These are phyloP conservation scores for Glomus cerebriforme DNA, from an alignment of 192 early-diverging fungal genomes.

Conservation along the genomic window DNA sequence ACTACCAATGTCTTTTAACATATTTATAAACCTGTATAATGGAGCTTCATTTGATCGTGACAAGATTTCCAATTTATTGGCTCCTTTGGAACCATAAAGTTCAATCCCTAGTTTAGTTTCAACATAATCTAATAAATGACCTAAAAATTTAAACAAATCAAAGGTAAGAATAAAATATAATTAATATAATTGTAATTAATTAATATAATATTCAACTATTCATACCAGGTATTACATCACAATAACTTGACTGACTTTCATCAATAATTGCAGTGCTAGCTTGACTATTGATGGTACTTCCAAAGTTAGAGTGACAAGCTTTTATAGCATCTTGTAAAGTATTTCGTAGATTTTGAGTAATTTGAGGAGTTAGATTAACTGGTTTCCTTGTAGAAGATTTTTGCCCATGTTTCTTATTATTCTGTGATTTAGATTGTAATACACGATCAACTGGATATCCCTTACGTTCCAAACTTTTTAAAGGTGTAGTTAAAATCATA, in stretches of 20 bases:
- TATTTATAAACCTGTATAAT: conserved; percentile 42
- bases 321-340: conserved; percentile 26
- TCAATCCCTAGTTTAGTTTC: conserved; percentile 39
- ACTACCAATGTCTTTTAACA: conserved; percentile 45
- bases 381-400: conserved; percentile 18
- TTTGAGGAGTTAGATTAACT: not conserved
- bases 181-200: too few species aligned
- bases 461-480: conserved; percentile 7
- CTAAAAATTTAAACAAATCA: not conserved
- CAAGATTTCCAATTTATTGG: conserved; percentile 43
- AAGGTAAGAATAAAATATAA: conserved; percentile 5
- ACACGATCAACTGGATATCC: conserved; percentile 63
- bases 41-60: conserved; percentile 27
- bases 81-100: conserved; percentile 39
- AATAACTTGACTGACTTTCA: conserved; percentile 47
- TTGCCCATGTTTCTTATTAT: conserved; percentile 5
- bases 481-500: not conserved
- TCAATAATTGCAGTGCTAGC: conserved; percentile 25
- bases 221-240: conserved; percentile 51
- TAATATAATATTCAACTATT: too few species aligned
- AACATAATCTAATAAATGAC: conserved; percentile 47
- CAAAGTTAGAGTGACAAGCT: conserved; percentile 39
- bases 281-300: conserved; percentile 37
- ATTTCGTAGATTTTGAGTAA: not conserved
- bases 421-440: conserved; percentile 42